These are phyloP conservation scores for Crucihimalaya himalaica DNA, from an alignment of 345 rosid species.

Conservation along the genomic window DNA sequence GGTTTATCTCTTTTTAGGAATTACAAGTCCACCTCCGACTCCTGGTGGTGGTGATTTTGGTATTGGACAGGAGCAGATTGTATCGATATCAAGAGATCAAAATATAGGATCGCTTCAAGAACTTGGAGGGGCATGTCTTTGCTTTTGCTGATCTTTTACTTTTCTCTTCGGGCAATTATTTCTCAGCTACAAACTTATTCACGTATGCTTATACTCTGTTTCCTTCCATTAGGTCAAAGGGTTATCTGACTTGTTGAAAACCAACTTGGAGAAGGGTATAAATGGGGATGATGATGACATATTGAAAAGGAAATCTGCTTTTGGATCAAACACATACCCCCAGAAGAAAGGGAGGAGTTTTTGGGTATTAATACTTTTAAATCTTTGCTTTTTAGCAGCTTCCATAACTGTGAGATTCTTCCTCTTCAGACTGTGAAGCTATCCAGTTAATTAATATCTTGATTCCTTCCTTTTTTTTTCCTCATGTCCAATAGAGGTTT, in stretches of 20 bases:
- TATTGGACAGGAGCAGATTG: slow-evolving; percentile 74
- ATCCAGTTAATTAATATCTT: slow-evolving; percentile 19
- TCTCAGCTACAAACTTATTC: slow-evolving; percentile 15
- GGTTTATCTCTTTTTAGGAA: slow-evolving; percentile 45
- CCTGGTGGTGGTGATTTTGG: slow-evolving; percentile 58
- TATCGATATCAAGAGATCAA: slow-evolving; percentile 74
- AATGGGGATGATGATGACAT: slow-evolving; percentile 72
- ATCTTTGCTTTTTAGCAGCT: slow-evolving; percentile 9
- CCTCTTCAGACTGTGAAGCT: neutral
- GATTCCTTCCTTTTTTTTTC: neutral
- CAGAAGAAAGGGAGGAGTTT: slow-evolving; percentile 87
- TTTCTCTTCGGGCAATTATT: slow-evolving; percentile 8
- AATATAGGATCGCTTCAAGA: slow-evolving; percentile 56
- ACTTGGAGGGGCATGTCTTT: slow-evolving; percentile 76
- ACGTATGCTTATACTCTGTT: slow-evolving; percentile 10
- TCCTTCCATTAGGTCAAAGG: slow-evolving; percentile 63
- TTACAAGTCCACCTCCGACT: slow-evolving; percentile 33
- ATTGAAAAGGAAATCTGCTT: slow-evolving; percentile 57
- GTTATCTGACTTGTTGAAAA: slow-evolving; percentile 59
- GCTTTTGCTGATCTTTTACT: slow-evolving; percentile 23
- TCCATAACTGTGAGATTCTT: slow-evolving; percentile 2
- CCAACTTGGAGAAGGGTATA: slow-evolving; percentile 77
- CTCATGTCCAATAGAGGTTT: slow-evolving; percentile 56
- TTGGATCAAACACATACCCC: slow-evolving; percentile 96
- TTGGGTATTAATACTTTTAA: slow-evolving; percentile 53